Base-by-base conservation (phyloP, 495 filamentous ascomycete species). In the Trichoderma virens region DNA sequence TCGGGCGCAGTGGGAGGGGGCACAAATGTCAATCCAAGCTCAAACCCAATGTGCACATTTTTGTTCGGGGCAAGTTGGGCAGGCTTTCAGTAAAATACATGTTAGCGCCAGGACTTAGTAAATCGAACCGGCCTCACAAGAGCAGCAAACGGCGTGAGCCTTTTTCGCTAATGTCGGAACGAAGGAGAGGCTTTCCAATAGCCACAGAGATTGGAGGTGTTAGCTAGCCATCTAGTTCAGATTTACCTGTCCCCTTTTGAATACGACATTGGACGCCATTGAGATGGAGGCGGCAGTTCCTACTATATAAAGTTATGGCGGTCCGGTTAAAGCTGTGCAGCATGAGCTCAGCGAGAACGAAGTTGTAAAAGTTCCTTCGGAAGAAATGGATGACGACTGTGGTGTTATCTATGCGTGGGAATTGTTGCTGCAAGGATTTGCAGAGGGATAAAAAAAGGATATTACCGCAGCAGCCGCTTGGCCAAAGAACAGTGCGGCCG, bases 401-500 rank as follows among this genome's bases (percentile, higher is more conserved):
- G 41, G 1, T 45, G 41, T 5, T 45, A 14, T 16, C 41, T 13
- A 16, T 20, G 1, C 16, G 14, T 16, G n/a, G n/a, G 5, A 13
- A 45, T 16, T 45, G 8, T 20, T 45, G 41, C 41, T 35, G 41
- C 41, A 45, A 45, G 41, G 41, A 14, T 45, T 35, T 6, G 34
- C 6, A 13, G 34, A 35, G 34, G 4, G 41, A 16, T 18, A 45
- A 45, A 45, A 45, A 45, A 1, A 8, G 16, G 16, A 45, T 56
- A 56, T 56, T 56, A 56, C 16, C 51, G 51, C 51, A 56, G 27
- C 23, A 56, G 51, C 51, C 51, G 51, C 51, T n/a, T 56, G 23
- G 51, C 14, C 11, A 3, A 28, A 9, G 9, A 28, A 9, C 45
- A 23, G 20, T 54, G n/a, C 20, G 16, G 41, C n/a, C 51, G 20